Percentiles rank a stretch among this genome's conserved stretches.
Evolutionary conservation across 208 protist genomes (phyloP).

Genomic region (Herpetomonas tarakana): DNA sequence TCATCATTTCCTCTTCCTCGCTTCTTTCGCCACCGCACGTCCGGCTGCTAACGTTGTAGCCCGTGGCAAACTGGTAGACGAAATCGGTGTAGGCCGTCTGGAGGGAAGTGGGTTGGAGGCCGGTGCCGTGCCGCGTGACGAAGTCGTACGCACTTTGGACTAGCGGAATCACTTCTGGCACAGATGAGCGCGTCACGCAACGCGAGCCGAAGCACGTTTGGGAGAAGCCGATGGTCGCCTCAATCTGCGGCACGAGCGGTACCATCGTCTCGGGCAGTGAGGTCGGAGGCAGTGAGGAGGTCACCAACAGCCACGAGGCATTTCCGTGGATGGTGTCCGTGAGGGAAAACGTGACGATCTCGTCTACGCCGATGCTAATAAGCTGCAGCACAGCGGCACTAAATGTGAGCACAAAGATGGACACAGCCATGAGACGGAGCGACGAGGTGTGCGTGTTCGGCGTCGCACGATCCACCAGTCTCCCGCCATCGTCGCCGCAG

Average conservation of each 20-base stretch:
- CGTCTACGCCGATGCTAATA: not conserved
- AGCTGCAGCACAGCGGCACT: not conserved
- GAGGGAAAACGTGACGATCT: not conserved
- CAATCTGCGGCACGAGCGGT: not conserved
- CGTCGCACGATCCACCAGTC: not conserved
- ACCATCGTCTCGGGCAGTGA: no score
- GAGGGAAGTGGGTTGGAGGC: not conserved
- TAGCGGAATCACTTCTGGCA: not conserved
- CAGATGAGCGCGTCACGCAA: not conserved
- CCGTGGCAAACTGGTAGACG: not conserved
- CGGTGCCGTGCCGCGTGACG: not conserved
- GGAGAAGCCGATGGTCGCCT: not conserved
- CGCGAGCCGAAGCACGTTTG: constrained; percentile 1
- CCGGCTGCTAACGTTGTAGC: not conserved
- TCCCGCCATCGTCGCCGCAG: not conserved
- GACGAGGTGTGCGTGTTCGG: not conserved
- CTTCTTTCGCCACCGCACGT: not conserved
- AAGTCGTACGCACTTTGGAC: not conserved
- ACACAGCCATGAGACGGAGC: not conserved
- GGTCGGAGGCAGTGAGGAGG: no score
- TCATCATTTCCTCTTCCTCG: not conserved
- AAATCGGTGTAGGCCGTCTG: not conserved
- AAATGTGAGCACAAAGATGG: not conserved
- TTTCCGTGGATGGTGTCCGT: not conserved
- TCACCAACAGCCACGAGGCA: no score